phyloP scores from a whole-genome alignment of 2,329 filamentous ascomycete species.

The Grosmannia huntii region DNA sequence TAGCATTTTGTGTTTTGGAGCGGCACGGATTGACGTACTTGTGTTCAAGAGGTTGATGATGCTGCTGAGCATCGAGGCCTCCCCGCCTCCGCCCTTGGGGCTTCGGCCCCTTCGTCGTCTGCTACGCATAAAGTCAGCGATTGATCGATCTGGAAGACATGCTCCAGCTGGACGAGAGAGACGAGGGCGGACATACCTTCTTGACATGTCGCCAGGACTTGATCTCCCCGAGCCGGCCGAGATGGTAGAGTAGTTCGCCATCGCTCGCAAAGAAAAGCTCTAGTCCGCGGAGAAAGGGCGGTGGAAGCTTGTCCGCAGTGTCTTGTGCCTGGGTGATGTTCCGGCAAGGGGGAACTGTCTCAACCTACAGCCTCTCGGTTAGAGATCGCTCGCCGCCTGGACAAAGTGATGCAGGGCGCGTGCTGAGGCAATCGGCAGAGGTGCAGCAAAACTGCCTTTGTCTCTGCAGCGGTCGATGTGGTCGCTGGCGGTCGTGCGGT shows the following conservation, averaged over 20 bases:
- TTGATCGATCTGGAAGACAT: background rate
- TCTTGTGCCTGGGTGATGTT: background rate
- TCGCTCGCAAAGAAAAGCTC: slow-evolving; percentile 14
- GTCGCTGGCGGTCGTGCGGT: background rate
- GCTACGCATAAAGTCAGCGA: background rate
- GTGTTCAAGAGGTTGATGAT: slow-evolving; percentile 95
- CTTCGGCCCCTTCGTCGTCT: slow-evolving; percentile 45
- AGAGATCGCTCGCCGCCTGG: background rate
- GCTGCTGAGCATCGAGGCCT: slow-evolving; percentile 81
- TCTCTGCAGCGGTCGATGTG: background rate
- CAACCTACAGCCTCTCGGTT: background rate
- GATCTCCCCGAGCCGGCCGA: slow-evolving; percentile 30
- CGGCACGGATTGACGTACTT: slow-evolving; percentile 40
- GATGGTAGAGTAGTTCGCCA: slow-evolving; percentile 43
- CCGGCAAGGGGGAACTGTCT: background rate
- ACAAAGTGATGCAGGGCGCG: background rate
- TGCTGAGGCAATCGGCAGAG: background rate
- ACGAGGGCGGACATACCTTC: slow-evolving; percentile 25
- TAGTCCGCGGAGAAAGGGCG: no score
- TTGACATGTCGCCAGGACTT: slow-evolving; percentile 34
- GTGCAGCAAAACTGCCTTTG: background rate
- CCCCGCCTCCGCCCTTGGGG: slow-evolving; percentile 61
- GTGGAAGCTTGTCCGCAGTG: no score
- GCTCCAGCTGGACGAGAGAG: background rate
- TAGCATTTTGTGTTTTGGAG: background rate